Conservation (phyloP, 148 eudicot genomes). For the Drosera capensis region DNA sequence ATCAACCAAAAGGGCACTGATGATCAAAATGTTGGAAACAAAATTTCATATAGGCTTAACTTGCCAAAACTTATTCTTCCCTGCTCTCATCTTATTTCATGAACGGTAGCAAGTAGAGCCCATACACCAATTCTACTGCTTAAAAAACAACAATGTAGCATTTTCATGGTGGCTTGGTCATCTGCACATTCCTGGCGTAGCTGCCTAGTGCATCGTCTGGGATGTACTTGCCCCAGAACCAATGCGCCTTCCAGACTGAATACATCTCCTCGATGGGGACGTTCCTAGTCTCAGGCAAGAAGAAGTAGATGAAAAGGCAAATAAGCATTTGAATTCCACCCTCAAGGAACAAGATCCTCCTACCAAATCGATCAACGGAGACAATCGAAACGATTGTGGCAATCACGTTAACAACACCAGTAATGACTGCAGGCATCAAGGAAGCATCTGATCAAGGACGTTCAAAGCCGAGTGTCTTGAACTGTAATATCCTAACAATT, state of each 20-base stretch:
- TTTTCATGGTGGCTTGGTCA: too few species aligned
- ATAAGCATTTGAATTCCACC: constrained; percentile 19
- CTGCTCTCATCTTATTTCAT: too few species aligned
- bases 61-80: too few species aligned
- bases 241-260: constrained; percentile 20
- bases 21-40: too few species aligned
- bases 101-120: too few species aligned
- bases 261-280: constrained; percentile 26
- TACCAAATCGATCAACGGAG: constrained; percentile 14
- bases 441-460: constrained; percentile 13
- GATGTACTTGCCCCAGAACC: constrained; percentile 22
- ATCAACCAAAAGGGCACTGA: too few species aligned
- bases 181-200: not conserved
- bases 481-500: too few species aligned
- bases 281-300: constrained; percentile 22
- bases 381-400: constrained; percentile 14
- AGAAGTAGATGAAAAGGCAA: constrained; percentile 10
- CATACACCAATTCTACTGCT: too few species aligned
- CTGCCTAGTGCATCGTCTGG: constrained; percentile 10
- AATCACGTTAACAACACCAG: constrained; percentile 10
- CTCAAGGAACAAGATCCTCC: constrained; percentile 11
- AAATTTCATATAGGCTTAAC: too few species aligned
- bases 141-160: too few species aligned
- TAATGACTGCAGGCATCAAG: constrained; percentile 12
- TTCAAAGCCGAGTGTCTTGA: constrained; percentile 20